Base-by-base conservation (phyloP, 768 basidiomycete genomes). In the Leccinum truebloodii region DNA sequence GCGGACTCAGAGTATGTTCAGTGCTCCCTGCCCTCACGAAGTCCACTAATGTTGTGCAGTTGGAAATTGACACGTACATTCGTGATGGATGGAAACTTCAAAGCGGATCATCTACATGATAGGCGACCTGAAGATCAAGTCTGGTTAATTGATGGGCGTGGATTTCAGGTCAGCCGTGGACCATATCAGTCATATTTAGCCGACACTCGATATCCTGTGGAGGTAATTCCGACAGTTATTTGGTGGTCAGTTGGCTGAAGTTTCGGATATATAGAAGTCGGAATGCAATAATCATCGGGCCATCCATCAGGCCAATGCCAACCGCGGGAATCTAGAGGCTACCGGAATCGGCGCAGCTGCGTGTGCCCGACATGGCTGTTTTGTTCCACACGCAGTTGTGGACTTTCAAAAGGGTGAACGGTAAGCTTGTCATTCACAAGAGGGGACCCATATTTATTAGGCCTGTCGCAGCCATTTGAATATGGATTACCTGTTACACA, bases 71-170 rank as follows among this genome's bases (percentile, higher is more conserved):
- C 18, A 2, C 6, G 24, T 0, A 37, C 48, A 12, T 10, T 49
- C 10, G 14, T 49, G 1, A 49, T 49, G 48, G 48, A 49, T 24
- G 48, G 48, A 3, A 71, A 71, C 22, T 71, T 74, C 51, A 66
- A 62, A 20, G 66, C 66, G 0, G 65, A 69, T 12, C 69, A 70
- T 20, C 12, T 59, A n/a, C 20, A 44, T 0, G 28, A 54, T 3
- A 10, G 32, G 13, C 4, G 10, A 2, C 1, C 54, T 0, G 39
- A 44, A 1, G 32, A 62, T 52, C 52, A 59, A 7, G 48, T 59
- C 3, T 59, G 26, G 52, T 22, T 62, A 1, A 62, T 59, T 49
- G 61, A 62, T 22, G 50, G 61, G 0, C 6, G 4, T 1, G 48
- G 53, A 0, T 59, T 26, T 6, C 51, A 55, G 52, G 57, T 61